phyloP scores from a whole-genome alignment of 805 yeast species.

The Wickerhamomyces ciferrii region DNA sequence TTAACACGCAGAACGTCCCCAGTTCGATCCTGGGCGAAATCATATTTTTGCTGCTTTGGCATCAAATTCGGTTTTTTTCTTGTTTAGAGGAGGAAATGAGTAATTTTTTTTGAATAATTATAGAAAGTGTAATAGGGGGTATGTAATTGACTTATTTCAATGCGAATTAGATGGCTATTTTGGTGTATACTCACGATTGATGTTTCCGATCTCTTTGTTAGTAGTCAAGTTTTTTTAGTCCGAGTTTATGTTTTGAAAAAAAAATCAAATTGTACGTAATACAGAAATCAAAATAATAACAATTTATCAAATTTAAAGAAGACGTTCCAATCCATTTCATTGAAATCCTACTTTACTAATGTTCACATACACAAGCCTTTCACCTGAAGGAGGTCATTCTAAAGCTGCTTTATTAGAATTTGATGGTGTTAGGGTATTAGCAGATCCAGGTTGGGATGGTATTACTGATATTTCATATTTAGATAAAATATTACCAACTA shows the following conservation, averaged over 20 bases:
- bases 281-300: neutral
- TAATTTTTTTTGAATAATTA: too few relatives aligned
- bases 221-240: neutral
- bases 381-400: slow-evolving; percentile 12
- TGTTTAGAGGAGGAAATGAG: too few relatives aligned
- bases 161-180: neutral
- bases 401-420: slow-evolving; percentile 50
- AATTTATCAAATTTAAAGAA: too few relatives aligned
- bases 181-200: too few relatives aligned
- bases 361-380: slow-evolving; percentile 23
- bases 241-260: neutral
- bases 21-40: slow-evolving; percentile 99
- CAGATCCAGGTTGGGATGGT: slow-evolving; percentile 79
- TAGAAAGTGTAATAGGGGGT: neutral
- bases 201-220: too few relatives aligned
- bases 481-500: slow-evolving; percentile 36
- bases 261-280: neutral
- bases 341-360: too few relatives aligned
- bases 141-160: too few relatives aligned
- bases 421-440: slow-evolving; percentile 51
- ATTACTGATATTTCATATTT: slow-evolving; percentile 34
- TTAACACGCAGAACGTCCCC: slow-evolving; percentile 99
- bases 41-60: slow-evolving; percentile 31
- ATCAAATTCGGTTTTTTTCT: too few relatives aligned
- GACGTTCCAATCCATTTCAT: too few relatives aligned